Evolutionary conservation across 2,329 filamentous ascomycete species (phyloP).

Genomic region (Fusarium tupiense): DNA sequence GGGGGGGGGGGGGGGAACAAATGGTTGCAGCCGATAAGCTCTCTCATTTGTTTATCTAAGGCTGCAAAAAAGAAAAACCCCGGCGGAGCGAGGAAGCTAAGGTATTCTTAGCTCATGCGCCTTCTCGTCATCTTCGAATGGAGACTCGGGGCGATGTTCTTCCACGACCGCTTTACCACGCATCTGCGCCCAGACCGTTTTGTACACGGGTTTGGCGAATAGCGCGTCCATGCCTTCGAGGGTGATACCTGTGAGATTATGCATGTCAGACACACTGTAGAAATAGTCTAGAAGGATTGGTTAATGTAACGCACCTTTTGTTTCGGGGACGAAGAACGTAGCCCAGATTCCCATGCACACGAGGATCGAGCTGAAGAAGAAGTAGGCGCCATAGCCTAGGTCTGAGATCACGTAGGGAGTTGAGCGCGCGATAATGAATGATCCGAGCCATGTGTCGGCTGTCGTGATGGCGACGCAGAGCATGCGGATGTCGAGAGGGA

Average conservation of each 20-base stretch:
- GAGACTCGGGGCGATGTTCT: conserved; percentile 33
- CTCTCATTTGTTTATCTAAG: conserved; percentile 12
- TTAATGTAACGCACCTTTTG: conserved; percentile 51
- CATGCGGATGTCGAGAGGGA: conserved; percentile 52
- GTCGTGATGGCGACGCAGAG: conserved; percentile 49
- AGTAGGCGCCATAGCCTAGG: conserved; percentile 61
- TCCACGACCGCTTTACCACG: conserved; percentile 29
- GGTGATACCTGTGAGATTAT: conserved; percentile 46
- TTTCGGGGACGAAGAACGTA: conserved; percentile 62
- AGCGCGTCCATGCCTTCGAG: conserved; percentile 59
- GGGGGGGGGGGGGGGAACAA: background rate
- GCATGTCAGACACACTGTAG: conserved; percentile 4
- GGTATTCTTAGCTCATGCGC: conserved; percentile 36
- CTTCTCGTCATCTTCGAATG: conserved; percentile 34
- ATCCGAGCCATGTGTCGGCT: conserved; percentile 52
- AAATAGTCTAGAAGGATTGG: background rate
- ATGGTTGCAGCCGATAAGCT: conserved; percentile 22
- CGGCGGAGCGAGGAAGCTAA: conserved; percentile 5
- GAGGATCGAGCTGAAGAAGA: conserved; percentile 60
- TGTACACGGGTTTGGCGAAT: conserved; percentile 45
- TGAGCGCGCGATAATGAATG: conserved; percentile 52
- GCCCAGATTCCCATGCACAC: conserved; percentile 58
- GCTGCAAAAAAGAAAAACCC: conserved; percentile 11
- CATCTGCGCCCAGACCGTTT: conserved; percentile 46
- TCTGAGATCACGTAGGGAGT: conserved; percentile 54